phyloP scores from a whole-genome alignment of 495 filamentous ascomycete species.

The Tuber aestivum region DNA sequence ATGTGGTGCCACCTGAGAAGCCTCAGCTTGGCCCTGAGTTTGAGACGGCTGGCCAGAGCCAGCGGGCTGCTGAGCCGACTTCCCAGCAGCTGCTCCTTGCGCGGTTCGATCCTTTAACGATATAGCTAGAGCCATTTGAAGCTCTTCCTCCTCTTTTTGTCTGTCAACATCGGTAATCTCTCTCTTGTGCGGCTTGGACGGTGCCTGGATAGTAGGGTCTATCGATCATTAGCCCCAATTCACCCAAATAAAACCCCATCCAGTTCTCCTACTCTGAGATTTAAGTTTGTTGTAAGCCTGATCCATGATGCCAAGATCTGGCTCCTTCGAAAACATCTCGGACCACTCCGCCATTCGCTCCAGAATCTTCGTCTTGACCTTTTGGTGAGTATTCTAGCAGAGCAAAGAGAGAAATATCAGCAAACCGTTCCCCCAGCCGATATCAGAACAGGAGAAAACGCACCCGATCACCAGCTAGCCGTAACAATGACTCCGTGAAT shows the following conservation, averaged over 20 bases:
- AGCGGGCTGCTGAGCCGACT: slow-evolving; percentile 37
- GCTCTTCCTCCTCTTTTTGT: slow-evolving; percentile 92
- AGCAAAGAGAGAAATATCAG: not conserved
- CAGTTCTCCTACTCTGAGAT: slow-evolving; percentile 54
- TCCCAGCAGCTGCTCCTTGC: slow-evolving; percentile 42
- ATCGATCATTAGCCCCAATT: slow-evolving; percentile 16
- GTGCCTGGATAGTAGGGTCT: slow-evolving; percentile 88
- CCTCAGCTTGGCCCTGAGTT: slow-evolving; percentile 21
- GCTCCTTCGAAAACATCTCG: slow-evolving; percentile 83
- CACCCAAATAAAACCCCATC: not conserved
- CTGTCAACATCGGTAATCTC: slow-evolving; percentile 84
- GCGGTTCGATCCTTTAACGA: slow-evolving; percentile 75
- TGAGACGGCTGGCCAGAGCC: slow-evolving; percentile 28
- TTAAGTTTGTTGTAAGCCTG: slow-evolving; percentile 89
- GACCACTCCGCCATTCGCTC: slow-evolving; percentile 96
- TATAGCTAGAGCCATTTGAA: slow-evolving; percentile 90
- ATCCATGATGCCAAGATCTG: slow-evolving; percentile 95
- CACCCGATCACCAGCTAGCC: slow-evolving; percentile 80
- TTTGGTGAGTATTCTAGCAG: slow-evolving; percentile 76
- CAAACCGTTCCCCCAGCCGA: not conserved
- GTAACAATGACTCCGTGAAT: slow-evolving; percentile 89
- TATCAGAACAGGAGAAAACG: slow-evolving; percentile 16
- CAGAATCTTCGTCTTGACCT: slow-evolving; percentile 94
- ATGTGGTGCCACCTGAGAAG: slow-evolving; percentile 46
- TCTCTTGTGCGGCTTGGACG: slow-evolving; percentile 84